These are phyloP conservation scores for Monilinia aucupariae DNA, from an alignment of 2,329 filamentous ascomycete genomes.

Conservation along the genomic window DNA sequence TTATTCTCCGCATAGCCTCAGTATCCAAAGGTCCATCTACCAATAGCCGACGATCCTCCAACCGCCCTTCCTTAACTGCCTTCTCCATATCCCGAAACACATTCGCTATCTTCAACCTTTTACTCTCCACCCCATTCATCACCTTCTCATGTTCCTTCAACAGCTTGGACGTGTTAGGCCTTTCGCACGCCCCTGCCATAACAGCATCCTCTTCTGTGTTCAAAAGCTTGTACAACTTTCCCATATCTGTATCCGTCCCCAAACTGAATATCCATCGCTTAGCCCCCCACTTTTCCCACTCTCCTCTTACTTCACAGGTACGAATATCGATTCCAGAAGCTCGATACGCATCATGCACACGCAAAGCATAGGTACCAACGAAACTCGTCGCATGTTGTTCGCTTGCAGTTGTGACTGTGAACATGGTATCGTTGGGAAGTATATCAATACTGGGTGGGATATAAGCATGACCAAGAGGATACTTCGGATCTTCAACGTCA, in stretches of 20 bases:
- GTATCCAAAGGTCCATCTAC: neutral
- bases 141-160: slow-evolving; percentile 1
- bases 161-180: neutral
- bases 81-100: neutral
- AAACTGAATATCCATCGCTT: slow-evolving; percentile 1
- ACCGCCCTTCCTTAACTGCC: neutral
- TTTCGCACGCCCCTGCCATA: neutral
- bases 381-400: neutral
- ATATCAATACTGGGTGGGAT: neutral
- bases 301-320: neutral
- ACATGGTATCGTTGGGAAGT: neutral
- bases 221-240: neutral
- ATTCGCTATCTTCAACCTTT: neutral
- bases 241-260: slow-evolving; percentile 1
- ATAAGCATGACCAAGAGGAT: slow-evolving; percentile 10
- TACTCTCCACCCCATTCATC: neutral
- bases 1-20: neutral
- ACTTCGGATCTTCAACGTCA: neutral
- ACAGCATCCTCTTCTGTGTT: neutral
- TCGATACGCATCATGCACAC: slow-evolving; percentile 5
- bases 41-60: neutral
- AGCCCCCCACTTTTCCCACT: slow-evolving; percentile 1
- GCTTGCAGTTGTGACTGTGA: neutral
- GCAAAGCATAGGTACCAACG: neutral
- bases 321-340: neutral